A percentile compares a stretch with the other conserved stretches of the same genome.
Evolutionary conservation across 257 asterid species (phyloP).

Genomic region (Nicotiana obtusifolia): DNA sequence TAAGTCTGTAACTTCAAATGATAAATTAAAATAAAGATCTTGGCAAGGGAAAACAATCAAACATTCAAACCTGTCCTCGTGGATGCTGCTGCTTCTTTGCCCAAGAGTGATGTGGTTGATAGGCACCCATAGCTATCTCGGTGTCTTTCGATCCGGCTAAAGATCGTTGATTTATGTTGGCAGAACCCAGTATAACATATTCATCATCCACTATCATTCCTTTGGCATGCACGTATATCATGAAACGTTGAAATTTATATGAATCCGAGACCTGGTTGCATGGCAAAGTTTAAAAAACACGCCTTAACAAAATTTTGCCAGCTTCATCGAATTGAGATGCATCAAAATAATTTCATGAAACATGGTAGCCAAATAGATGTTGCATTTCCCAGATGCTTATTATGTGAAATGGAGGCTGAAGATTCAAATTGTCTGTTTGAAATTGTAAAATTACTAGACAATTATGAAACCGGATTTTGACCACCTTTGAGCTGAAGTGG

Average conservation of each 20-base stretch:
- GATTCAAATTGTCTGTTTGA: background rate
- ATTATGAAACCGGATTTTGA: background rate
- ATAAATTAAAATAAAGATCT: background rate
- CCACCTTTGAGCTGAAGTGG: background rate
- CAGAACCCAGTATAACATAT: constrained; percentile 78
- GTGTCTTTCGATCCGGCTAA: constrained; percentile 93
- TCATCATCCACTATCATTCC: constrained; percentile 94
- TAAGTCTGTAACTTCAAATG: background rate
- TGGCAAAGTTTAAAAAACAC: background rate
- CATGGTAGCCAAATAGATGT: background rate
- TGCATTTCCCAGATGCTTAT: background rate
- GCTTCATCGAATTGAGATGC: background rate
- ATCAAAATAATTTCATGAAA: background rate
- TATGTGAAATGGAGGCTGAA: background rate
- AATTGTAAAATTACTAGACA: background rate
- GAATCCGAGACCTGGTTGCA: constrained; percentile 59
- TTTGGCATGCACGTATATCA: constrained; percentile 93
- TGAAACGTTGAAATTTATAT: constrained; percentile 58
- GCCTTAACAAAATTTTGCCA: background rate
- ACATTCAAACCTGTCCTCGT: constrained; percentile 57
- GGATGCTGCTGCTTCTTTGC: constrained; percentile 50
- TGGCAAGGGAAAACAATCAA: background rate
- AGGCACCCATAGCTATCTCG: constrained; percentile 93
- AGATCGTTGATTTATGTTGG: constrained; percentile 87
- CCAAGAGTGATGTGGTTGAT: constrained; percentile 79